Evolutionary conservation across 768 basidiomycete genomes (phyloP).

Genomic region (Naematelia encephala): DNA sequence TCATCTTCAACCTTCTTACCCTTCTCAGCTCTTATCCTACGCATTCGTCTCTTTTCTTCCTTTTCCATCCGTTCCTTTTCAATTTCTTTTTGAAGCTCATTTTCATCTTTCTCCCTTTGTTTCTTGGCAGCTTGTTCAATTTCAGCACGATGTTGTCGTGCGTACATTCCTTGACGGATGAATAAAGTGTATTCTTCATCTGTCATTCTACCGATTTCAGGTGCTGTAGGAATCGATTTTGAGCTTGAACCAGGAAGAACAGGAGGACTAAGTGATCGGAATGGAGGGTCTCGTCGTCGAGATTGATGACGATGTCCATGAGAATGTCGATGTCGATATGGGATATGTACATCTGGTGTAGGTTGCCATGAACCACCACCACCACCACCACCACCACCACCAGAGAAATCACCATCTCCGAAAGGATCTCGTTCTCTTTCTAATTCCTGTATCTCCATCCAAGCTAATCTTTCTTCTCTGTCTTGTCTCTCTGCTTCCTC

Average conservation of each 20-base stretch:
- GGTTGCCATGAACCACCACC: not conserved
- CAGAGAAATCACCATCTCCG: slow-evolving; percentile 1
- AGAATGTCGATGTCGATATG: slow-evolving; percentile 62
- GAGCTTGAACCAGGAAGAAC: not conserved
- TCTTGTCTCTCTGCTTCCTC: slow-evolving; percentile 18
- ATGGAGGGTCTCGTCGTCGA: slow-evolving; percentile 1
- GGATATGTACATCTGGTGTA: slow-evolving; percentile 60
- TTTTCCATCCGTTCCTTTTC: slow-evolving; percentile 14
- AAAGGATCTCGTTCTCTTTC: slow-evolving; percentile 6
- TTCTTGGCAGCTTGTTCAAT: slow-evolving; percentile 27
- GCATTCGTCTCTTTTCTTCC: slow-evolving; percentile 47
- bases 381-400: not conserved
- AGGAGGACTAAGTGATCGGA: too few species aligned
- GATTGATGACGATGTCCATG: slow-evolving; percentile 14
- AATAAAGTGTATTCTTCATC: slow-evolving; percentile 87
- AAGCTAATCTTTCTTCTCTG: slow-evolving; percentile 21
- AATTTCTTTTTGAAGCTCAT: slow-evolving; percentile 50
- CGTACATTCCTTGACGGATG: slow-evolving; percentile 81
- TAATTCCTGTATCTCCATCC: slow-evolving; percentile 20
- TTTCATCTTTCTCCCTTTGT: slow-evolving; percentile 54
- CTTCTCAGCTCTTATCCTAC: slow-evolving; percentile 23
- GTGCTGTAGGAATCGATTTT: slow-evolving; percentile 14
- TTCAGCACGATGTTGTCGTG: slow-evolving; percentile 51
- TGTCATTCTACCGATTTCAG: slow-evolving; percentile 60
- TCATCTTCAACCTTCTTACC: slow-evolving; percentile 20